Percentiles rank a stretch among this genome's conserved stretches.
Conservation (phyloP, 139 green algal genomes). For the Chlamydomonas sphaeroides region DNA sequence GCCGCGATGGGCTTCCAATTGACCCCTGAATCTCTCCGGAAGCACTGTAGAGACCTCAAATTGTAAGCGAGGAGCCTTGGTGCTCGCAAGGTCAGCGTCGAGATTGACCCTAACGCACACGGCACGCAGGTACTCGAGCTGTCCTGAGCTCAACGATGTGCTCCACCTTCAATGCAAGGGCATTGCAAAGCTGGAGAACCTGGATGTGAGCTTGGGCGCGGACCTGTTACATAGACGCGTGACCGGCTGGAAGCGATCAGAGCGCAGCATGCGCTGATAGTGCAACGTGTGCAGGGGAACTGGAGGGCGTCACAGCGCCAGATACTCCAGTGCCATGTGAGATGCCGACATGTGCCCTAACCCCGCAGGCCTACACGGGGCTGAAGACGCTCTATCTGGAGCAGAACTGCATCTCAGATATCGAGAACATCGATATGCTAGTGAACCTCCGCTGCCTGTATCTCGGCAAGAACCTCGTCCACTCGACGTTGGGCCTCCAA, state of each 20-base stretch:
- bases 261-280: too few species aligned
- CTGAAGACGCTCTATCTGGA: slow-evolving; percentile 82
- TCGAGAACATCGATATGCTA: slow-evolving; percentile 67
- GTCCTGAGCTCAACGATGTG: slow-evolving; percentile 79
- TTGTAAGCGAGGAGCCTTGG: slow-evolving; percentile 57
- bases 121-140: slow-evolving; percentile 67
- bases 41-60: slow-evolving; percentile 72
- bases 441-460: slow-evolving; percentile 74
- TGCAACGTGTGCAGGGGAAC: too few species aligned
- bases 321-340: too few species aligned
- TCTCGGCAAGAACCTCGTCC: slow-evolving; percentile 74
- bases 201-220: slow-evolving; percentile 76
- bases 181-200: slow-evolving; percentile 73
- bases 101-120: too few species aligned
- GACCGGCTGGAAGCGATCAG: too few species aligned
- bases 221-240: too few species aligned
- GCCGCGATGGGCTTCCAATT: slow-evolving; percentile 47
- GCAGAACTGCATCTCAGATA: slow-evolving; percentile 72
- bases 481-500: slow-evolving; percentile 51
- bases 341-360: neutral
- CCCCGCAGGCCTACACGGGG: slow-evolving; percentile 74
- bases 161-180: slow-evolving; percentile 83
- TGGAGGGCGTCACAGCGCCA: too few species aligned
- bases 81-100: too few species aligned
- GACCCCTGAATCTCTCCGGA: slow-evolving; percentile 62